Percentiles rank a stretch among this genome's conserved stretches.
Conservation (phyloP, 2,329 filamentous ascomycete genomes). For the Hypoxylon sp. region DNA sequence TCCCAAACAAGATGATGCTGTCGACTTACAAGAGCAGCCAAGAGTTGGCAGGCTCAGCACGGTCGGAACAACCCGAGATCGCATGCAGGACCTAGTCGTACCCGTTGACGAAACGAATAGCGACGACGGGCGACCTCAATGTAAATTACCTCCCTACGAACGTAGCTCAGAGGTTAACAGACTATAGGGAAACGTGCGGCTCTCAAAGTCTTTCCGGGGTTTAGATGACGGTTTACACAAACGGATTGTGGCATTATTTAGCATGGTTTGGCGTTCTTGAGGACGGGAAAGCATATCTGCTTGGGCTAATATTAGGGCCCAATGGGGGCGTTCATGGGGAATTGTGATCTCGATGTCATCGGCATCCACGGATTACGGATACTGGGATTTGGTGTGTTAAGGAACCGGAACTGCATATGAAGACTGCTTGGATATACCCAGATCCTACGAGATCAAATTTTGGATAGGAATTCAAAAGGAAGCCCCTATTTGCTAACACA, state of each 20-base stretch:
- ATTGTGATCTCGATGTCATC: conserved; percentile 7
- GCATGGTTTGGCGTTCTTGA: conserved; percentile 47
- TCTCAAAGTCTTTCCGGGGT: conserved; percentile 61
- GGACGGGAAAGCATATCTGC: conserved; percentile 31
- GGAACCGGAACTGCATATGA: conserved; percentile 38
- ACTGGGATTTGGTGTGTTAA: conserved; percentile 27
- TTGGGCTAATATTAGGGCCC: conserved; percentile 21
- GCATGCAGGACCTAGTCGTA: conserved; percentile 51
- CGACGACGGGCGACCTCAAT: conserved; percentile 53
- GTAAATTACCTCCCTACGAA: conserved; percentile 41
- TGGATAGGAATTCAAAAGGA: conserved; percentile 23
- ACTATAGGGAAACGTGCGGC: conserved; percentile 61
- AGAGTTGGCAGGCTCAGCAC: conserved; percentile 23
- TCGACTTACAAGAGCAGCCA: conserved; percentile 48
- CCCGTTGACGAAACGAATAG: conserved; percentile 53
- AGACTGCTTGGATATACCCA: conserved; percentile 48
- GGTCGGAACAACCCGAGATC: conserved; percentile 43
- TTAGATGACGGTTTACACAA: conserved; percentile 42
- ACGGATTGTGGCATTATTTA: conserved; percentile 27
- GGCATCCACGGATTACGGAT: conserved; percentile 24
- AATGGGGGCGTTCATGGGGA: conserved; percentile 29
- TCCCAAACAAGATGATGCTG: conserved; percentile 41
- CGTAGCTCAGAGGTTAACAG: conserved; percentile 39
- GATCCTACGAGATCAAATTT: conserved; percentile 28
- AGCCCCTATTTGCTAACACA: conserved; percentile 14